These are phyloP conservation scores for Acacia confusa DNA, from an alignment of 306 rosid species.

Conservation along the genomic window DNA sequence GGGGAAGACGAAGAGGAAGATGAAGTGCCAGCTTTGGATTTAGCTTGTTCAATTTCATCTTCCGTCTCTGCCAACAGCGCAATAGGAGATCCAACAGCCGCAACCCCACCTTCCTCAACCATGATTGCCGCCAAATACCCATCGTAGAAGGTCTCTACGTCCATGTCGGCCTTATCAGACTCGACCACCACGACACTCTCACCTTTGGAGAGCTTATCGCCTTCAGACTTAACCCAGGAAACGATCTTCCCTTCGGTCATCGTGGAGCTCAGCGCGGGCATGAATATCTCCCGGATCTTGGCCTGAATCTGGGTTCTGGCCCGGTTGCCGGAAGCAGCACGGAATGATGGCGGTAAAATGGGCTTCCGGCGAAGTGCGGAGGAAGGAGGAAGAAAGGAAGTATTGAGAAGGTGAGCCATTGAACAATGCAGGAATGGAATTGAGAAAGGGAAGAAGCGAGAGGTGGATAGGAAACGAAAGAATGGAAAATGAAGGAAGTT, in stretches of 20 bases:
- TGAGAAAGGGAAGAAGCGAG: background rate
- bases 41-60: constrained; percentile 77
- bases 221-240: constrained; percentile 93
- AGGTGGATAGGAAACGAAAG: background rate
- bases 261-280: constrained; percentile 98
- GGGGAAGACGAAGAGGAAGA: constrained; percentile 31
- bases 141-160: constrained; percentile 95
- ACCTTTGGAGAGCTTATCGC: constrained; percentile 89
- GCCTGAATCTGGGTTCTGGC: constrained; percentile 44
- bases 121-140: constrained; percentile 92
- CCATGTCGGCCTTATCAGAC: constrained; percentile 99
- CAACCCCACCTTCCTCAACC: constrained; percentile 88
- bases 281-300: constrained; percentile 96
- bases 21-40: constrained; percentile 56
- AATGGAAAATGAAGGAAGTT: background rate
- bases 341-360: background rate
- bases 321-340: background rate
- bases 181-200: constrained; percentile 98
- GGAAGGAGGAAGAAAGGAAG: constrained; percentile 55
- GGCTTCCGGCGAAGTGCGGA: constrained; percentile 33
- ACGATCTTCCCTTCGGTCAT: constrained; percentile 98
- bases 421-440: constrained; percentile 1
- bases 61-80: constrained; percentile 85
- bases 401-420: constrained; percentile 86
- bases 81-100: constrained; percentile 87